These are phyloP conservation scores for Microcyclospora tardicrescens DNA, from an alignment of 2,329 filamentous ascomycete species.

Conservation along the genomic window DNA sequence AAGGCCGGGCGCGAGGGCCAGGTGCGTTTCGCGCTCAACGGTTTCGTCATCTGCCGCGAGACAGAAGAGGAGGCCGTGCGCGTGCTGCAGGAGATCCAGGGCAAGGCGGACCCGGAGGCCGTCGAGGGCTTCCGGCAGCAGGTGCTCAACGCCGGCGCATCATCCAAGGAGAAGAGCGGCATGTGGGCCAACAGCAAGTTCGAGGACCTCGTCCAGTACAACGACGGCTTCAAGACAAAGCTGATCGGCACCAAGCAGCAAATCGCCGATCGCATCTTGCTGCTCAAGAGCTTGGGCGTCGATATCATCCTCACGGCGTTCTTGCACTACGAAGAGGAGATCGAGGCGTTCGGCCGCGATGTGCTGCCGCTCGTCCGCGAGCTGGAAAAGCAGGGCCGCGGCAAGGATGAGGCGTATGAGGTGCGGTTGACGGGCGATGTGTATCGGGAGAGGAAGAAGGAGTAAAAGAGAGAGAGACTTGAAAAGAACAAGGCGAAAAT, in stretches of 20 bases:
- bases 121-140: constrained; percentile 38
- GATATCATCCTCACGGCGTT: constrained; percentile 36
- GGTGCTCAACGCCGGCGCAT: constrained; percentile 38
- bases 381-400: constrained; percentile 36
- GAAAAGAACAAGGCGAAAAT: no score
- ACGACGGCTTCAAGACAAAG: constrained; percentile 44
- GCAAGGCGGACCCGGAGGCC: constrained; percentile 39
- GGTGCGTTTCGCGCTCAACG: constrained; percentile 39
- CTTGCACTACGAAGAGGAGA: constrained; percentile 41
- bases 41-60: constrained; percentile 38
- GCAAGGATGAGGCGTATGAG: constrained; percentile 35
- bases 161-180: constrained; percentile 35
- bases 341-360: constrained; percentile 35
- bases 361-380: constrained; percentile 37
- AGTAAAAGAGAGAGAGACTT: constrained; percentile 6
- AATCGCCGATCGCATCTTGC: constrained; percentile 37
- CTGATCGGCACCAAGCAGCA: constrained; percentile 40
- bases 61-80: constrained; percentile 39
- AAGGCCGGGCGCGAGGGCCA: constrained; percentile 32
- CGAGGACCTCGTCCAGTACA: constrained; percentile 42
- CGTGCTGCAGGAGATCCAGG: constrained; percentile 39
- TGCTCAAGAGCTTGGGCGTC: constrained; percentile 35
- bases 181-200: constrained; percentile 43
- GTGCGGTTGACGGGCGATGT: constrained; percentile 37
- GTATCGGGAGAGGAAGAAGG: constrained; percentile 24